Percentiles rank a stretch among this genome's conserved stretches.
phyloP scores from a whole-genome alignment of 2,329 filamentous ascomycete genomes.

The Calonectria pauciramosa region DNA sequence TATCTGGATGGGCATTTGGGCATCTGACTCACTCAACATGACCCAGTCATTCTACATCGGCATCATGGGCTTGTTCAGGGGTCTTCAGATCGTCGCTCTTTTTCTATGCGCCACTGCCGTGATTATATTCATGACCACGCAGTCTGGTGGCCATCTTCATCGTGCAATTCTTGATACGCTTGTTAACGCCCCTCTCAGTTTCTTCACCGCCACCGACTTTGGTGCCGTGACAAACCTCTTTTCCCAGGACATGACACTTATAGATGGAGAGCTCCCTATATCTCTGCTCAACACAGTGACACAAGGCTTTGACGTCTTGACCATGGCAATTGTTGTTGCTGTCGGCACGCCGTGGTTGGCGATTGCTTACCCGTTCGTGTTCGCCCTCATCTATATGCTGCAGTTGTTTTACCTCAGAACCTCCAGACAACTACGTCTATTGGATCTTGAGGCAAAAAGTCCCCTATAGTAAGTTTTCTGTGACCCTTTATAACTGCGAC shows the following conservation, averaged over 20 bases:
- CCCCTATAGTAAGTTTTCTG: constrained; percentile 61
- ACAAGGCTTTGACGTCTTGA: not conserved
- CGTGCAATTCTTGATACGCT: constrained; percentile 15
- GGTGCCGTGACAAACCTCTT: constrained; percentile 53
- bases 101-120: not conserved
- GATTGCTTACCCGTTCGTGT: constrained; percentile 62
- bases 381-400: constrained; percentile 60
- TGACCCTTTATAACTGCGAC: too few relatives aligned
- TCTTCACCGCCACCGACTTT: constrained; percentile 49
- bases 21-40: not conserved
- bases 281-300: constrained; percentile 40
- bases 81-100: not conserved
- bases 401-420: constrained; percentile 71
- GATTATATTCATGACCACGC: not conserved
- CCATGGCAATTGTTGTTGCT: constrained; percentile 47
- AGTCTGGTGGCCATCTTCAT: constrained; percentile 20
- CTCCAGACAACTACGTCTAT: constrained; percentile 68
- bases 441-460: constrained; percentile 71
- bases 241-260: constrained; percentile 53
- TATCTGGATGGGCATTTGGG: constrained; percentile 50
- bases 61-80: constrained; percentile 18
- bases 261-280: constrained; percentile 52
- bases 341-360: constrained; percentile 56
- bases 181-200: constrained; percentile 46
- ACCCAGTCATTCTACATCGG: constrained; percentile 22